These are phyloP conservation scores for Penicillium digitatum DNA, from an alignment of 2,329 filamentous ascomycete species.

Conservation along the genomic window DNA sequence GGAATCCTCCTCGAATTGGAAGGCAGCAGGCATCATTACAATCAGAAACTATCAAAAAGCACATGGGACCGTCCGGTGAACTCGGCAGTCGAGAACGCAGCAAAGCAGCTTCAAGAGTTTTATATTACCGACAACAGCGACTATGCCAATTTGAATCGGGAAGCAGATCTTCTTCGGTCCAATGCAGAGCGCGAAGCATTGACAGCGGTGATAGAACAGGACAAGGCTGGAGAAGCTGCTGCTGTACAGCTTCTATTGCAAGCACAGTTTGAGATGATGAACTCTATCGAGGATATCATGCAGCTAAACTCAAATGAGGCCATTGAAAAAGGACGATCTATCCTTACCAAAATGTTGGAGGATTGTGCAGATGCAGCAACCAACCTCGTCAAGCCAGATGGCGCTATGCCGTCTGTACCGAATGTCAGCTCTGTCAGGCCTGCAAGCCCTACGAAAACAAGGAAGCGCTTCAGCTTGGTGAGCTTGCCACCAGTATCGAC, in stretches of 20 bases:
- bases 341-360: conserved; percentile 73
- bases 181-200: conserved; percentile 78
- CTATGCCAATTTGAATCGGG: conserved; percentile 67
- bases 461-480: conserved; percentile 50
- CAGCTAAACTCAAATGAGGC: conserved; percentile 80
- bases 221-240: conserved; percentile 72
- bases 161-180: conserved; percentile 79
- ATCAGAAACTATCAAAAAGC: conserved; percentile 72
- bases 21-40: conserved; percentile 82
- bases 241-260: conserved; percentile 79
- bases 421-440: conserved; percentile 65
- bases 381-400: conserved; percentile 88
- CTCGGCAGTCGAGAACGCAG: conserved; percentile 78
- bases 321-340: conserved; percentile 69
- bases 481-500: conserved; percentile 28
- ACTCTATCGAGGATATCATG: conserved; percentile 76
- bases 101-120: conserved; percentile 71
- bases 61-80: conserved; percentile 88
- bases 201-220: conserved; percentile 73
- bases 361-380: conserved; percentile 69
- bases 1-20: conserved; percentile 88
- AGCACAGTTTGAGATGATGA: conserved; percentile 86
- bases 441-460: conserved; percentile 69
- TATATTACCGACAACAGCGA: conserved; percentile 65
- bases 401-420: conserved; percentile 53